Evolutionary conservation across 176 grass and related monocot species (phyloP).

Genomic region (Aegilops tauschii): DNA sequence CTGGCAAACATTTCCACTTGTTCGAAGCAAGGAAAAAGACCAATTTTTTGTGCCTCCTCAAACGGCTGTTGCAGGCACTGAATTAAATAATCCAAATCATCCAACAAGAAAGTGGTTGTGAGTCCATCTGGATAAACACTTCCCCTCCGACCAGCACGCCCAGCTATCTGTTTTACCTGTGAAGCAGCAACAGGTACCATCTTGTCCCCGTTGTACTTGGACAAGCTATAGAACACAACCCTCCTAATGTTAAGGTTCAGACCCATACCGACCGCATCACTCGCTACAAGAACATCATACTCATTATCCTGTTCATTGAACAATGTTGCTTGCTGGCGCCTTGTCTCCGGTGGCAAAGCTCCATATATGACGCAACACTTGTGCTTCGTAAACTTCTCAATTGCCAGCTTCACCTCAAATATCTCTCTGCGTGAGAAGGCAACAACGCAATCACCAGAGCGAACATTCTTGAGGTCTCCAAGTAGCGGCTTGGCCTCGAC

Average conservation of each 20-base stretch:
- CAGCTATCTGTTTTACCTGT: slow-evolving; percentile 97
- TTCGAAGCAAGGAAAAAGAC: slow-evolving; percentile 92
- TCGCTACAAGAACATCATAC: slow-evolving; percentile 87
- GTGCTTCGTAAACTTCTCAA: slow-evolving; percentile 93
- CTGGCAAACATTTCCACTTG: slow-evolving; percentile 89
- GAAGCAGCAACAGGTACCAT: slow-evolving; percentile 73
- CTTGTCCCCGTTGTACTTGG: slow-evolving; percentile 83
- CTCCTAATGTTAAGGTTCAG: slow-evolving; percentile 97
- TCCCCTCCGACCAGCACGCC: slow-evolving; percentile 84
- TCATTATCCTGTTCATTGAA: slow-evolving; percentile 92
- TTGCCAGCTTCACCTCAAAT: slow-evolving; percentile 89
- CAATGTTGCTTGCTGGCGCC: slow-evolving; percentile 73
- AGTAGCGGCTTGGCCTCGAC: slow-evolving; percentile 84
- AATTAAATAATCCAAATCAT: slow-evolving; percentile 91
- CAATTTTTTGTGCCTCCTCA: slow-evolving; percentile 65
- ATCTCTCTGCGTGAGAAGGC: slow-evolving; percentile 90
- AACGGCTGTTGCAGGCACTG: slow-evolving; percentile 88
- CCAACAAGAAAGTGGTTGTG: slow-evolving; percentile 70
- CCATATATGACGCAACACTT: slow-evolving; percentile 96
- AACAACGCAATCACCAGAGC: slow-evolving; percentile 80
- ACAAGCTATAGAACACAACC: slow-evolving; percentile 76
- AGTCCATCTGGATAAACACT: slow-evolving; percentile 90
- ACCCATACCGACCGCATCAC: slow-evolving; percentile 91
- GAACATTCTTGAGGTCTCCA: slow-evolving; percentile 68
- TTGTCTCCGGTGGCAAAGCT: slow-evolving; percentile 81